Percentiles rank a stretch among this genome's conserved stretches.
These are phyloP conservation scores for Lagenidium sp. DNA, from an alignment of 352 stramenopile species.

Conservation along the genomic window DNA sequence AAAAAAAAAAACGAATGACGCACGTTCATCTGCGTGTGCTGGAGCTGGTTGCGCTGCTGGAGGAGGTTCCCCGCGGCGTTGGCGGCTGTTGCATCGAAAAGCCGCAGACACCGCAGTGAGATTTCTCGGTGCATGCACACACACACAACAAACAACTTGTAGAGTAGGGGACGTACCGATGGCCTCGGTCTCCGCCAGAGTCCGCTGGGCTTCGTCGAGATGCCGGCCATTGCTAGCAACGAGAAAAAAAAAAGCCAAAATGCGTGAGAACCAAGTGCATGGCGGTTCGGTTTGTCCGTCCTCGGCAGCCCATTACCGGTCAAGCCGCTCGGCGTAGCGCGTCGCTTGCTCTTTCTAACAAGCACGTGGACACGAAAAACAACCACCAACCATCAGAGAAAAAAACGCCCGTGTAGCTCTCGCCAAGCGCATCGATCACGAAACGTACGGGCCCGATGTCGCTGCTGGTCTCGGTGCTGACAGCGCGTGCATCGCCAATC, in stretches of 20 bases:
- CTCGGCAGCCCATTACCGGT: constrained; percentile 2
- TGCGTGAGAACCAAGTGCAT: not conserved
- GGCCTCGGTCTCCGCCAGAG: constrained; percentile 57
- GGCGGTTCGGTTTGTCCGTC: not conserved
- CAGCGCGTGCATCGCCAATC: constrained; percentile 22
- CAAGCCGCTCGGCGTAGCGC: constrained; percentile 9
- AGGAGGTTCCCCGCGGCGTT: constrained; percentile 67
- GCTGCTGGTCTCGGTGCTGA: not conserved
- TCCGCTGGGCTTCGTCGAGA: constrained; percentile 60
- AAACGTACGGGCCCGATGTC: not conserved
- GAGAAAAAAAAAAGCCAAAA: not conserved
- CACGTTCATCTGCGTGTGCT: constrained; percentile 54
- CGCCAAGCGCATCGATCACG: not conserved
- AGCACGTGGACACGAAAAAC: too few relatives aligned
- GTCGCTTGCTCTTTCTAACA: constrained; percentile 13
- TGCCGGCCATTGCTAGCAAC: constrained; percentile 47
- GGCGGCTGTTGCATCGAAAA: constrained; percentile 19
- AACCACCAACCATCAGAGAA: too few relatives aligned
- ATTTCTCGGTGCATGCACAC: not conserved
- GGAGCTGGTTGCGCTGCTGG: constrained; percentile 56
- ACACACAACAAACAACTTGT: not conserved
- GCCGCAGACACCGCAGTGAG: not conserved
- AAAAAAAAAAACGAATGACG: constrained; percentile 2
- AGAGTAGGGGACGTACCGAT: constrained; percentile 29
- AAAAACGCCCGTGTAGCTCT: too few relatives aligned